Evolutionary conservation across 2,329 filamentous ascomycete species (phyloP), one percentile per base, ranked within the genome.

Genomic region (Ascochyta pisi): DNA sequence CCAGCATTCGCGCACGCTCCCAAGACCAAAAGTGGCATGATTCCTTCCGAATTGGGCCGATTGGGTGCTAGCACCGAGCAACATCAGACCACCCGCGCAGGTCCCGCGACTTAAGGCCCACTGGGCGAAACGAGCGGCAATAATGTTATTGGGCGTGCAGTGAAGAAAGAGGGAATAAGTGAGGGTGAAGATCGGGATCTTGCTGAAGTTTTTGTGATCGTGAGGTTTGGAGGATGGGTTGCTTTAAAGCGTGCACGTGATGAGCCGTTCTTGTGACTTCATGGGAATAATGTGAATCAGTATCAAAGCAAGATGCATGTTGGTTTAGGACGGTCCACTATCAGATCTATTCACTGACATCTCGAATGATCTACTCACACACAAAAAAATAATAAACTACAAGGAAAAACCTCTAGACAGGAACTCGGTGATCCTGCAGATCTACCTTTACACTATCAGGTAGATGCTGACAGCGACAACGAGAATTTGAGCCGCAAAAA

Each of bases 21-120:
- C 35, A 56, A 50, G 38, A 27, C 49, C 4, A 38, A 64, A 66
- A 66, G 64, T 65, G 64, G 64, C 54, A 58, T 65, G 64, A 65
- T 66, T 39, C 35, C 51, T 58, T 57, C 60, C 56, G 23, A 27
- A 52, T 60, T 59, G 48, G 57, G 58, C 62, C 57, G 52, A 65
- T 62, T 40, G 29, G 40, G 62, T 43, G 41, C 40, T 52, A 54
- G 49, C 48, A 45, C 61, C 57, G 60, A 62, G 34, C 33, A 48
- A 58, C 54, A 65, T 65, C 62, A 66, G 52, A 59, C 58, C 63
- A 57, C 49, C 19, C 38, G 44, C 40, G 29, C 44, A 57, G 44
- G 10, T 23, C 33, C 44, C 39, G 39, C 44, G 4, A 34, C 3
- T 22, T 7, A 8, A 27, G 40, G 39, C 35, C 50, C 44, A 59